Evolutionary conservation across 768 basidiomycete genomes (phyloP), one percentile per base, ranked within the genome.

Genomic region (Leucosporidium yakuticum): DNA sequence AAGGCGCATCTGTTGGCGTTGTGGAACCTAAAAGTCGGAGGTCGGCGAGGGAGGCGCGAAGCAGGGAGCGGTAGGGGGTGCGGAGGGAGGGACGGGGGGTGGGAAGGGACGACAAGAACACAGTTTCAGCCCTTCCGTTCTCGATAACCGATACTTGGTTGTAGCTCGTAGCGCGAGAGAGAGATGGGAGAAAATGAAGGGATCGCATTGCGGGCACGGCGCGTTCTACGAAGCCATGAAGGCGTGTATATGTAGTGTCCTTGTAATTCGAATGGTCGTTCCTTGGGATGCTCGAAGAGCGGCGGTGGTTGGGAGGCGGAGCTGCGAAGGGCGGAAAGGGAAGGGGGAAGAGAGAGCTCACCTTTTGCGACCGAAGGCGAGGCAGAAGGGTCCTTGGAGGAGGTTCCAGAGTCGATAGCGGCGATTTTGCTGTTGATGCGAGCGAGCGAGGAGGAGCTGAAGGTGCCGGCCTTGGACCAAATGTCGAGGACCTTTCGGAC

Each of bases 401-500:
- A 4, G 14, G 4, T 14, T 4, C 27, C 55, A 39, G 19, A 0
- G 61, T 34, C 25, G 64, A 17, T 25, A 15, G 70, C 70, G 50
- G 68, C 62, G 21, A 72, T 62, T 44, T 72, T 72, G 39, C 25
- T 53, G 59, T 27, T 54, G 65, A 72, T 57, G 5, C 68, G 44
- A 0, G 59, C 57, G 6, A 72, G 57, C 12, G 57, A 21, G 0
- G 68, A 25, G 2, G 63, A 14, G 15, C 51, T 63, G 62, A 99
- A 99, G 59, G 95, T 95, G 79, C 83, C 85, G 67, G 86, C 85
- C 79, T 94, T 95, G 76, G 83, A 84, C 95, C 95, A 99, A 76
- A 99, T 97, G 81, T 97, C 96, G 80, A 95, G 85, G 76, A 99
- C 87, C 80, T 98, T 98, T 83, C 88, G 88, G 56, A 90, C 84